Evolutionary conservation across 495 filamentous ascomycete species (phyloP).

Genomic region (Neurospora tetrasperma): DNA sequence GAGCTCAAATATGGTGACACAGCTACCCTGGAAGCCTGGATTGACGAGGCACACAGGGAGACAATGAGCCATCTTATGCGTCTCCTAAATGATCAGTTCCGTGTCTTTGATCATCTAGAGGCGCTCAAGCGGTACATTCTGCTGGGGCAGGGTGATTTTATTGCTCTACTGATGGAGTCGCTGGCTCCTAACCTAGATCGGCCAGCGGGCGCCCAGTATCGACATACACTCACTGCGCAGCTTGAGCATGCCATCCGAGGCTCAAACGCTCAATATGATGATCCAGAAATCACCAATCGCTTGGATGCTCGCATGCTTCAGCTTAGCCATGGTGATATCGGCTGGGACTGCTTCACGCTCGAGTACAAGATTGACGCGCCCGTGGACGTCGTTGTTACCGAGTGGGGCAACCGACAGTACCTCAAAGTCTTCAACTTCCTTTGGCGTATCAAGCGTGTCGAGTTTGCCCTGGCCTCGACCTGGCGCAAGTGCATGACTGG

Average conservation of each 20-base stretch:
- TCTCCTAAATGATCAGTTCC: slow-evolving; percentile 89
- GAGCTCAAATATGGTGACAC: slow-evolving; percentile 93
- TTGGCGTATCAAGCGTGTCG: slow-evolving; percentile 96
- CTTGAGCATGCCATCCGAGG: slow-evolving; percentile 94
- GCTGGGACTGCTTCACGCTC: slow-evolving; percentile 98
- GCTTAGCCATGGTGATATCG: slow-evolving; percentile 89
- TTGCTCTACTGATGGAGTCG: slow-evolving; percentile 94
- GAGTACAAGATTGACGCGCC: slow-evolving; percentile 98
- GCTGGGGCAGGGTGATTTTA: slow-evolving; percentile 94
- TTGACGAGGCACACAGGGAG: slow-evolving; percentile 93
- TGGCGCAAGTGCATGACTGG: slow-evolving; percentile 98
- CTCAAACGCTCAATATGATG: slow-evolving; percentile 94
- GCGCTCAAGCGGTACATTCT: slow-evolving; percentile 93
- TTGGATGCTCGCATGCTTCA: slow-evolving; percentile 96
- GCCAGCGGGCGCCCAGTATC: slow-evolving; percentile 88
- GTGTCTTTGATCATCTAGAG: slow-evolving; percentile 81
- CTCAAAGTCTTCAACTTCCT: slow-evolving; percentile 99
- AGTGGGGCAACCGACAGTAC: slow-evolving; percentile 89
- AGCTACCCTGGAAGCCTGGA: slow-evolving; percentile 77
- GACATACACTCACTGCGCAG: slow-evolving; percentile 92
- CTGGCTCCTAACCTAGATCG: slow-evolving; percentile 85
- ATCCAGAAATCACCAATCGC: slow-evolving; percentile 80
- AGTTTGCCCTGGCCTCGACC: slow-evolving; percentile 80
- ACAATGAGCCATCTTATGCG: slow-evolving; percentile 94
- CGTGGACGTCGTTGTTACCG: slow-evolving; percentile 93